These are phyloP conservation scores for Phytopythium mirpurense DNA, from an alignment of 352 stramenopile genomes.

Conservation along the genomic window DNA sequence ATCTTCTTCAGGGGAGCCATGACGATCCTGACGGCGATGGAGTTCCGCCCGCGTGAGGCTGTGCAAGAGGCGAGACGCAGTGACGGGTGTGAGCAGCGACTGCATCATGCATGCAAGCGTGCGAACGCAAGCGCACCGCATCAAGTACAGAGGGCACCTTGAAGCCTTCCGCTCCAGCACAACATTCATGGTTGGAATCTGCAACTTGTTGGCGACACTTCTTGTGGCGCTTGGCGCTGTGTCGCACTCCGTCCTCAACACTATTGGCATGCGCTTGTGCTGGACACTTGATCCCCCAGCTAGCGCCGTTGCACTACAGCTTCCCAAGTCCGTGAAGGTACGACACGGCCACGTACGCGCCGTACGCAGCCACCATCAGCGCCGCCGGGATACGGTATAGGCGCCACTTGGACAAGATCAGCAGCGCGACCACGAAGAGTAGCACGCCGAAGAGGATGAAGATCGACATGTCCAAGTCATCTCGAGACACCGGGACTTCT, in stretches of 20 bases:
- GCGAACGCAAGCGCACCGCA: too few species aligned
- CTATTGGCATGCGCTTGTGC: neutral
- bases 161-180: too few species aligned
- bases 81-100: too few species aligned
- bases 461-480: constrained; percentile 59
- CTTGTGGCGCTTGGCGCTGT: neutral
- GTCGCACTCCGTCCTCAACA: neutral
- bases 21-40: too few species aligned
- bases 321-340: constrained; percentile 50
- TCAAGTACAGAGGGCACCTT: too few species aligned
- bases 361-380: constrained; percentile 43
- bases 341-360: constrained; percentile 48
- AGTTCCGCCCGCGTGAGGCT: too few species aligned
- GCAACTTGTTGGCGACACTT: neutral
- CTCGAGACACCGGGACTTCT: constrained; percentile 31
- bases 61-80: too few species aligned
- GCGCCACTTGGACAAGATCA: constrained; percentile 45
- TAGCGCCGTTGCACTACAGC: constrained; percentile 17
- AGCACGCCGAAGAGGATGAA: constrained; percentile 63
- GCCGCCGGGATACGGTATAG: constrained; percentile 36
- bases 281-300: neutral
- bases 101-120: too few species aligned
- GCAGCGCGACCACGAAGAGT: constrained; percentile 41
- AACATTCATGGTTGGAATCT: neutral
- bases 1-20: too few species aligned